phyloP scores from a whole-genome alignment of 768 basidiomycete species.

The Boletus pseudo-olivaceus region DNA sequence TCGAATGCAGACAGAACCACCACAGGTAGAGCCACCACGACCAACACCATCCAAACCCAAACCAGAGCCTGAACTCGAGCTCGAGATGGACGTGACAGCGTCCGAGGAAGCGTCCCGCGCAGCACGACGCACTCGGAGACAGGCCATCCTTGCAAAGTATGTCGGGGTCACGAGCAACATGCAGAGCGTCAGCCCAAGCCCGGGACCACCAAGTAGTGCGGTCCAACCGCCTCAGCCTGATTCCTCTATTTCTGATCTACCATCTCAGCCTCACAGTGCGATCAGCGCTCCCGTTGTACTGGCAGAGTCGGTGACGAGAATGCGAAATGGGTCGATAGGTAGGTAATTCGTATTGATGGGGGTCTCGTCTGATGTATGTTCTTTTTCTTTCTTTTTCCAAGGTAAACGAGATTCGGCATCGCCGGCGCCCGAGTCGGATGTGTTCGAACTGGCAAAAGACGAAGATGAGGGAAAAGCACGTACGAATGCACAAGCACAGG shows the following conservation, averaged over 20 bases:
- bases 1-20: slow-evolving; percentile 10
- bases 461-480: slow-evolving; percentile 48
- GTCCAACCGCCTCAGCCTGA: slow-evolving; percentile 63
- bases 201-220: slow-evolving; percentile 70
- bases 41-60: slow-evolving; percentile 17
- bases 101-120: slow-evolving; percentile 61
- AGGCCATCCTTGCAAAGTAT: slow-evolving; percentile 80
- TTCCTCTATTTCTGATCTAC: slow-evolving; percentile 59
- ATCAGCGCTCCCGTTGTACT: slow-evolving; percentile 31
- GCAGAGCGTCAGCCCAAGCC: slow-evolving; percentile 51
- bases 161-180: slow-evolving; percentile 41
- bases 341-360: neutral
- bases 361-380: neutral
- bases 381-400: slow-evolving; percentile 17
- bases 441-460: slow-evolving; percentile 69
- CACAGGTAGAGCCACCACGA: slow-evolving; percentile 17
- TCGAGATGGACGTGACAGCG: slow-evolving; percentile 50
- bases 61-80: slow-evolving; percentile 43
- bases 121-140: slow-evolving; percentile 65
- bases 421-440: slow-evolving; percentile 52
- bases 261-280: slow-evolving; percentile 52
- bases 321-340: slow-evolving; percentile 24
- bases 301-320: slow-evolving; percentile 6
- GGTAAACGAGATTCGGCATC: slow-evolving; percentile 55
- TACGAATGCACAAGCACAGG: slow-evolving; percentile 43